A percentile compares a stretch with the other conserved stretches of the same genome.
Conservation (phyloP, 2,329 filamentous ascomycete species). For the Aspergillus quadricinctus region DNA sequence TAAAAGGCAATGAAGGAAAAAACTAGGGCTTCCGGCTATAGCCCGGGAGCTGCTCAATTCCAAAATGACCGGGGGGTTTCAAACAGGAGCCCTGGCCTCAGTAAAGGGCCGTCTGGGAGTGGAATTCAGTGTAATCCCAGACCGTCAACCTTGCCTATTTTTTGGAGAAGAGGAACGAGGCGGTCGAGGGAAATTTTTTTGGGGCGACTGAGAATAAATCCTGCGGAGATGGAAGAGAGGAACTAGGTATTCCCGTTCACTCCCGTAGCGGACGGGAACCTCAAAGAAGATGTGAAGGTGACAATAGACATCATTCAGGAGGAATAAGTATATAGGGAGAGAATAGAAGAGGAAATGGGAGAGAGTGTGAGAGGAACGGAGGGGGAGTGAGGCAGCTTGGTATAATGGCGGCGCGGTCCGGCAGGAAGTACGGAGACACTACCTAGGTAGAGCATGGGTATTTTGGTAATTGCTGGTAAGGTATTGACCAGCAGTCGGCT, state of each 20-base stretch:
- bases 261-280: conserved; percentile 42
- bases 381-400: conserved; percentile 17
- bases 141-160: conserved; percentile 11
- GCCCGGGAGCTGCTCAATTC: not conserved
- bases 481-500: not conserved
- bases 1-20: conserved; percentile 5
- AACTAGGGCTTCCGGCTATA: conserved; percentile 2
- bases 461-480: not conserved
- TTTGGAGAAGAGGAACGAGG: conserved; percentile 14
- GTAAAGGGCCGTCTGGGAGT: conserved; percentile 7
- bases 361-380: conserved; percentile 12
- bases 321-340: conserved; percentile 16
- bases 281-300: conserved; percentile 26
- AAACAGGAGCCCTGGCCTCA: conserved; percentile 3
- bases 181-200: conserved; percentile 30
- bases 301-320: conserved; percentile 34
- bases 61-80: conserved; percentile 3
- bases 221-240: conserved; percentile 11
- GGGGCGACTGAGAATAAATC: conserved; percentile 13
- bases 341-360: conserved; percentile 13
- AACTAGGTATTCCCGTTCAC: conserved; percentile 41
- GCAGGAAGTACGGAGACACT: conserved; percentile 11
- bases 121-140: conserved; percentile 10
- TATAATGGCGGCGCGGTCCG: conserved; percentile 29
- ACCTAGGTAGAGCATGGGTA: not conserved